phyloP scores from a whole-genome alignment of 306 rosid species.

The Vigna reflexopilosa region DNA sequence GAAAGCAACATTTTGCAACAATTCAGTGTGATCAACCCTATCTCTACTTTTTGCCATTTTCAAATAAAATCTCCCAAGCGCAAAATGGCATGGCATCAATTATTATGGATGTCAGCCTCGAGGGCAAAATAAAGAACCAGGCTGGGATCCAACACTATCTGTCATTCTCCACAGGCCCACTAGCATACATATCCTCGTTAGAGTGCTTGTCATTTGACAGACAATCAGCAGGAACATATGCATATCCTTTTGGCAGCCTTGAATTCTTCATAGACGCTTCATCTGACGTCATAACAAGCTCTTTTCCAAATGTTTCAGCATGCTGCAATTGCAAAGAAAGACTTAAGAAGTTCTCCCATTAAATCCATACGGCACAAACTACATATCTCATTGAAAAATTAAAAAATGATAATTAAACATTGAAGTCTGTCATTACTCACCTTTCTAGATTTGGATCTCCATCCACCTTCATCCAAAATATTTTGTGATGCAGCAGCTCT shows the following conservation, averaged over 20 bases:
- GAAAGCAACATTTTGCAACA: conserved; percentile 45
- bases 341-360: conserved; percentile 39
- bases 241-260: conserved; percentile 90
- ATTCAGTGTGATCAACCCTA: conserved; percentile 44
- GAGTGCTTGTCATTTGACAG: conserved; percentile 79
- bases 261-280: conserved; percentile 95
- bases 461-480: conserved; percentile 71
- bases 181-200: conserved; percentile 65
- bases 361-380: not conserved
- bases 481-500: conserved; percentile 61
- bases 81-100: conserved; percentile 46
- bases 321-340: conserved; percentile 58
- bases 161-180: conserved; percentile 57
- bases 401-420: not conserved
- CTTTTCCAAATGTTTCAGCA: conserved; percentile 84
- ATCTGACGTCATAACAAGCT: conserved; percentile 96
- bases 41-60: conserved; percentile 45
- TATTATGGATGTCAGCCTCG: conserved; percentile 46
- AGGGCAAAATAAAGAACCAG: conserved; percentile 43
- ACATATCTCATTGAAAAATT: not conserved
- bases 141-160: conserved; percentile 53
- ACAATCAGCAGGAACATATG: conserved; percentile 96
- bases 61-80: conserved; percentile 26
- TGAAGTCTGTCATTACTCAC: conserved; percentile 45
- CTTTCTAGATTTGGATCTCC: conserved; percentile 83